phyloP scores from a whole-genome alignment of 768 basidiomycete species.

The Scleroderma bovista region DNA sequence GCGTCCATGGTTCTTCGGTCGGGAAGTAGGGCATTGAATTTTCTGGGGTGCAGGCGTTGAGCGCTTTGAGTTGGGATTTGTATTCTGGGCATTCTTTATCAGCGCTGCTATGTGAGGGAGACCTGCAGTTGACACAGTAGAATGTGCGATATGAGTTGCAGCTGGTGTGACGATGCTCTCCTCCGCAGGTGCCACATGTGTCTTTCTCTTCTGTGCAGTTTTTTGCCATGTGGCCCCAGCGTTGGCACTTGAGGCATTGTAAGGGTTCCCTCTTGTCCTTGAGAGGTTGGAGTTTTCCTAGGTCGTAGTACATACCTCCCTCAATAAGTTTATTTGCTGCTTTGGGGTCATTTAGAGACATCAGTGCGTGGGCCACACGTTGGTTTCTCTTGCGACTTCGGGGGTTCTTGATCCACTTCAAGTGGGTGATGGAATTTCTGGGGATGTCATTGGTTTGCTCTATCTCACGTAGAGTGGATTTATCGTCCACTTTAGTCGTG shows the following conservation, averaged over 20 bases:
- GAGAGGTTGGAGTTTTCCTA: slow-evolving; percentile 5
- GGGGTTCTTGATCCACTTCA: slow-evolving; percentile 24
- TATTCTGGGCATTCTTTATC: slow-evolving; percentile 7
- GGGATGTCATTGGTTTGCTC: slow-evolving; percentile 14
- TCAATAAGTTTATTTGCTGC: slow-evolving; percentile 20
- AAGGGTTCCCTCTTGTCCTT: slow-evolving; percentile 7
- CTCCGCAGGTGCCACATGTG: neutral
- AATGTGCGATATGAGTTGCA: neutral
- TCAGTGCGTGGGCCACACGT: slow-evolving; percentile 16
- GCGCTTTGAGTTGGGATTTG: too few relatives aligned
- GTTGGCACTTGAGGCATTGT: neutral
- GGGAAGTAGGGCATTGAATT: slow-evolving; percentile 13
- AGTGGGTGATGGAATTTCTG: slow-evolving; percentile 1
- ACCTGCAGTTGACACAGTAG: neutral
- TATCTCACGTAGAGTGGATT: neutral
- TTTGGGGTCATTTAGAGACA: slow-evolving; percentile 12
- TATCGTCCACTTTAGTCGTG: slow-evolving; percentile 5
- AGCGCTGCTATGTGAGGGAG: neutral
- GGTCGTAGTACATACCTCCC: slow-evolving; percentile 14
- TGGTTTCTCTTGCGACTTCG: slow-evolving; percentile 9
- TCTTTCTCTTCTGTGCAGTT: neutral
- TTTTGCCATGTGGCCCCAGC: neutral
- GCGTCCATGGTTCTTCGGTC: neutral
- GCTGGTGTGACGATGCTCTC: neutral
- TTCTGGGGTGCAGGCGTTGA: slow-evolving; percentile 5